These are phyloP conservation scores for Globisporangium okanoganense DNA, from an alignment of 352 stramenopile genomes.

Conservation along the genomic window DNA sequence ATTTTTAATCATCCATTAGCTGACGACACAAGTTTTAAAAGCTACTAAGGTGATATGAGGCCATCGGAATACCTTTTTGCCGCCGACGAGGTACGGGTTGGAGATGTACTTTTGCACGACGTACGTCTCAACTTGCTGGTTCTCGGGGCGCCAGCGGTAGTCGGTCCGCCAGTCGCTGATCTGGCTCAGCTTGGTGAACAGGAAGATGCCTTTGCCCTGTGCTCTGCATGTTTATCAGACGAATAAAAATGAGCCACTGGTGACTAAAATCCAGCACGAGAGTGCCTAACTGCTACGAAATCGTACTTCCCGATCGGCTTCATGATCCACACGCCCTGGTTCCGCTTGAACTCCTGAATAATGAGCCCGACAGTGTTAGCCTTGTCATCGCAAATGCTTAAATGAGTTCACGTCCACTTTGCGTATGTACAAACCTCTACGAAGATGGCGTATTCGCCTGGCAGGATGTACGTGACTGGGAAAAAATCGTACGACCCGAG, in stretches of 20 bases:
- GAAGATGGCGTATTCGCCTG: constrained; percentile 93
- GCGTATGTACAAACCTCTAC: constrained; percentile 57
- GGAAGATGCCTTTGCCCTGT: constrained; percentile 92
- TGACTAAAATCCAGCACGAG: background rate
- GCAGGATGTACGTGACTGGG: constrained; percentile 92
- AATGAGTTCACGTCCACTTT: background rate
- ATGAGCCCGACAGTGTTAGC: background rate
- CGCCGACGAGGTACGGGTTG: constrained; percentile 91
- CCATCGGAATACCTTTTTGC: constrained; percentile 77
- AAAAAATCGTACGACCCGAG: constrained; percentile 88
- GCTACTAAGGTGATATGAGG: background rate
- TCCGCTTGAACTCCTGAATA: constrained; percentile 85
- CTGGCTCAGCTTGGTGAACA: constrained; percentile 92
- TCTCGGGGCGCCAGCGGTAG: constrained; percentile 73
- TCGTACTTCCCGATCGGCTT: constrained; percentile 92
- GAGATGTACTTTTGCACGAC: constrained; percentile 94
- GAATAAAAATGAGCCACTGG: background rate
- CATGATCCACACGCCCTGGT: constrained; percentile 95
- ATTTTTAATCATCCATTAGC: too few relatives aligned
- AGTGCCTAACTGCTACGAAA: too few relatives aligned
- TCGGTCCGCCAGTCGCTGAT: constrained; percentile 93
- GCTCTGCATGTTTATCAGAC: constrained; percentile 33
- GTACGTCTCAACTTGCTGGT: constrained; percentile 89
- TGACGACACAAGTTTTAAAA: background rate
- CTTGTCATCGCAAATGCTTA: background rate